Base-by-base conservation (phyloP, 768 basidiomycete species). In the Boletus rufocinnamomeus region DNA sequence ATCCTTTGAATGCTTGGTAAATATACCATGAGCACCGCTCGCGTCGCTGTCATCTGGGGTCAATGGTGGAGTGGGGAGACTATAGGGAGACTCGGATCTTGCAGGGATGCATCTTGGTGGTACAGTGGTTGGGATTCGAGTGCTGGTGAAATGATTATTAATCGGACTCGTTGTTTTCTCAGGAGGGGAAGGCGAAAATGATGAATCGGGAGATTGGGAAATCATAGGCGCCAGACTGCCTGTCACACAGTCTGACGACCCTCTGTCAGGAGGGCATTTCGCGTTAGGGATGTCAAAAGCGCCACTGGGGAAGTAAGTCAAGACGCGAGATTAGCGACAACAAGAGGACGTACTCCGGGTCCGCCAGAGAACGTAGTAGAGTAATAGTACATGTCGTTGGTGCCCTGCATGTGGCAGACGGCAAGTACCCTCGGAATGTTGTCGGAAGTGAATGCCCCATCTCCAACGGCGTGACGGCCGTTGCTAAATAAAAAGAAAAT, bases 211-310 rank as follows among this genome's bases (percentile, higher is more conserved):
- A 65, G 77, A 73, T 74, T 76, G 74, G 70, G 82, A 78, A 67
- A 79, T 75, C 61, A 74, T 76, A 71, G 80, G 79, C 91, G 90
- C 84, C 87, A 83, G 82, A 79, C 86, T 82, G 89, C 84, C 92
- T 94, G 88, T 94, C 92, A 94, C 92, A 84, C 90, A 87, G 83
- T 83, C 85, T 81, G 85, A 87, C 91, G 92, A 94, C 92, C 92
- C 92, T 89, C 92, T 72, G 72, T 91, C 87, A 67, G 91, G 91
- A 91, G 91, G 92, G 92, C 92, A 94, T 94, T 94, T 94, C 64
- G 76, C 77, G 69, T 82, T 87, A 66, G 91, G 90, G 82, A 79
- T 81, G 91, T 94, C 92, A 94, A 94, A 94, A 92, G 79, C 91
- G 87, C 92, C 92, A 94, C 92, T 93, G 60, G 51, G 6, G 46